phyloP scores from a whole-genome alignment of 2,329 filamentous ascomycete species.

The Fusarium udum region DNA sequence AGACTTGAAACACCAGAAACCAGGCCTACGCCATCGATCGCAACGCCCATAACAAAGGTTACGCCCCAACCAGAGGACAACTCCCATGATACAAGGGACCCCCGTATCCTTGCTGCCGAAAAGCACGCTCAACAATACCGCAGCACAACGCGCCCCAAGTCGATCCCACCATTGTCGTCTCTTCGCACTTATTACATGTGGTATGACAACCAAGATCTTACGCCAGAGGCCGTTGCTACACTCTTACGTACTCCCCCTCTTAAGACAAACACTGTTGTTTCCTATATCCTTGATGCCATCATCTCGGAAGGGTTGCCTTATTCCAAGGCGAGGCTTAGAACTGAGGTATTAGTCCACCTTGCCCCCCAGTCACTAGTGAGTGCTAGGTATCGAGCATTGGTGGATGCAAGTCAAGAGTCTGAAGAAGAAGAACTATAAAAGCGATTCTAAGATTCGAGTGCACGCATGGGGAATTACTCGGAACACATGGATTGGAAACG shows the following conservation, averaged over 20 bases:
- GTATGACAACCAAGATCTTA: conserved; percentile 62
- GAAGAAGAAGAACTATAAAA: neutral
- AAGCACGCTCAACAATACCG: conserved; percentile 51
- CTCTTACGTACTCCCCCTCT: conserved; percentile 70
- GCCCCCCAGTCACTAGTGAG: conserved; percentile 27
- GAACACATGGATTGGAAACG: neutral
- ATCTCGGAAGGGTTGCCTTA: conserved; percentile 61
- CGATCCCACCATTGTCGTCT: conserved; percentile 44
- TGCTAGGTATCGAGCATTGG: conserved; percentile 44
- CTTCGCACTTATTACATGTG: conserved; percentile 73
- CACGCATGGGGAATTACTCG: neutral
- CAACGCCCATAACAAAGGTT: neutral
- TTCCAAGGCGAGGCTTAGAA: conserved; percentile 55
- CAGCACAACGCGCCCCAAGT: conserved; percentile 36
- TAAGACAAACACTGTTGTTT: conserved; percentile 62
- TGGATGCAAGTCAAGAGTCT: conserved; percentile 15
- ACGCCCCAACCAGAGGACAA: neutral
- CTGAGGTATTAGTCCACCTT: conserved; percentile 55
- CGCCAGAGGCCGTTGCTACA: conserved; percentile 59
- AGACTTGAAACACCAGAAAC: neutral
- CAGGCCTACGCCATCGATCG: neutral
- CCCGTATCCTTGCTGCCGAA: conserved; percentile 57
- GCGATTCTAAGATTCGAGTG: neutral
- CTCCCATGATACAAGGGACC: conserved; percentile 44
- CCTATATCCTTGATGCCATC: conserved; percentile 68